Evolutionary conservation across 148 eudicot species (phyloP).

Genomic region (Fallopia convolvulus): DNA sequence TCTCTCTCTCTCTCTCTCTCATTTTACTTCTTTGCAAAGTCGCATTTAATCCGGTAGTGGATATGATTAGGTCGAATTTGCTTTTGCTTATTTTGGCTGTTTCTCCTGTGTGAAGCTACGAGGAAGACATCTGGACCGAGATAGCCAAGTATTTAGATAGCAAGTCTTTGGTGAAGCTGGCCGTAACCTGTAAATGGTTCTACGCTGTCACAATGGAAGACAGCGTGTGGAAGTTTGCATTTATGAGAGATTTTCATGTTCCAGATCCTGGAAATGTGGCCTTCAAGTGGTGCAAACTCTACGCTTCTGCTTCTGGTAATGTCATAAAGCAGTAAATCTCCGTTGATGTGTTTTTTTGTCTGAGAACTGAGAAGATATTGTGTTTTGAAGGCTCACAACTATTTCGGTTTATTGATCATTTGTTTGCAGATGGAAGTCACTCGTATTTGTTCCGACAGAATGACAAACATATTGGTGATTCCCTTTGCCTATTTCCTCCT

Average conservation of each 20-base stretch:
- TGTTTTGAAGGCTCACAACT: conserved; percentile 7
- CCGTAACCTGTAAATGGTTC: conserved; percentile 81
- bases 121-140: conserved; percentile 85
- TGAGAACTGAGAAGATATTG: not conserved
- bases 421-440: conserved; percentile 77
- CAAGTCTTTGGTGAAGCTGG: conserved; percentile 66
- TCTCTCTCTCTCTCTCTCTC: too few species aligned
- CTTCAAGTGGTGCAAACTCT: conserved; percentile 67
- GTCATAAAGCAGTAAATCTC: not conserved
- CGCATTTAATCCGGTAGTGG: not conserved
- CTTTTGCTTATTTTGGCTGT: not conserved
- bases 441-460: conserved; percentile 63
- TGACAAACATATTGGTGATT: conserved; percentile 83
- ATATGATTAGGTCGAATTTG: not conserved
- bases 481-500: not conserved
- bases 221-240: conserved; percentile 75
- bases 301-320: conserved; percentile 69
- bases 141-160: conserved; percentile 82
- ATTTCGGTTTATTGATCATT: conserved; percentile 3
- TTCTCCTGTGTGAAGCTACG: conserved; percentile 37
- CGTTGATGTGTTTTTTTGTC: not conserved
- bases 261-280: conserved; percentile 60
- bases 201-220: conserved; percentile 53
- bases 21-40: not conserved
- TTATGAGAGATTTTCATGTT: conserved; percentile 72